Percentiles rank a stretch among this genome's conserved stretches.
Conservation (phyloP, 345 rosid species). For the Gossypium rotundifolium region DNA sequence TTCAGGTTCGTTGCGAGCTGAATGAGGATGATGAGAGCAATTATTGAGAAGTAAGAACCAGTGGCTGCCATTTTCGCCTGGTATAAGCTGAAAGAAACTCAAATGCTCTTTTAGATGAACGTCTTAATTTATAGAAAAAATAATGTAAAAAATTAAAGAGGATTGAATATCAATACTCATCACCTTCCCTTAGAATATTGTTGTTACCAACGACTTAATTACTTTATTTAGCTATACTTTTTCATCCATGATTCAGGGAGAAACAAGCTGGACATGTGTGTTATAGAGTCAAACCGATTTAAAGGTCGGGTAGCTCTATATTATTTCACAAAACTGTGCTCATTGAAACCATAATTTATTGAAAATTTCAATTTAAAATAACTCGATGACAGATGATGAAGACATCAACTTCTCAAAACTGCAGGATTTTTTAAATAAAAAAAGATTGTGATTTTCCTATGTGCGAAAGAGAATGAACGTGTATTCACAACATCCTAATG, state of each 20-base stretch:
- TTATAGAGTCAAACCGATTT: too few species aligned
- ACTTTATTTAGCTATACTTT: background rate
- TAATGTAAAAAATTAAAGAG: background rate
- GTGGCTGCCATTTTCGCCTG: slow-evolving; percentile 4
- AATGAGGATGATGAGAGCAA: slow-evolving; percentile 9
- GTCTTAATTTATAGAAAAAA: background rate
- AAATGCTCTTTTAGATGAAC: background rate
- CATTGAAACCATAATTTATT: background rate
- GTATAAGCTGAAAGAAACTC: background rate
- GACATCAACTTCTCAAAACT: too few species aligned
- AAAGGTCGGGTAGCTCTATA: too few species aligned
- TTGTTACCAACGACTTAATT: too few species aligned
- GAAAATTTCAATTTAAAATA: background rate
- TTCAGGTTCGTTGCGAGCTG: slow-evolving; percentile 4
- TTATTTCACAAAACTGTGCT: background rate
- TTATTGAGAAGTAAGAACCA: background rate
- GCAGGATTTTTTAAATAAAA: too few species aligned
- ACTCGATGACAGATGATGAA: too few species aligned
- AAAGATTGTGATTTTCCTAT: background rate
- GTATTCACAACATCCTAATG: background rate
- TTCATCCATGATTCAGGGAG: background rate
- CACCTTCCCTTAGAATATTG: background rate
- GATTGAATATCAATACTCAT: background rate
- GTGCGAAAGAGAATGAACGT: background rate
- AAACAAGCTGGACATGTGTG: background rate